phyloP scores from a whole-genome alignment of 2,329 filamentous ascomycete species.

The Zalaria sp. region DNA sequence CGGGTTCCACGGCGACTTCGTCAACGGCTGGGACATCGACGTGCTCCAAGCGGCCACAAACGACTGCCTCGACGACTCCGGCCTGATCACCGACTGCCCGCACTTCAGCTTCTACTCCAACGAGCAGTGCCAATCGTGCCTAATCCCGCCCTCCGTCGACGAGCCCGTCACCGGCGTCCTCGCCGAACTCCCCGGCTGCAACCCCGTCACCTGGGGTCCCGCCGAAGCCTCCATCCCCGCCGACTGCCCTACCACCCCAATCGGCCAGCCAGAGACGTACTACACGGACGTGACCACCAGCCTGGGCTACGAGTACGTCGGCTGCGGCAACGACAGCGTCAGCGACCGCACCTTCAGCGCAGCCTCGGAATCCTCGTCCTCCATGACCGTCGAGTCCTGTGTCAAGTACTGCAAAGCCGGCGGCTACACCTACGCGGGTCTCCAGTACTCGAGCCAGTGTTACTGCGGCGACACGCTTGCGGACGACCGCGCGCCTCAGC shows the following conservation, averaged over 20 bases:
- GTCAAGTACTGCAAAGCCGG: conserved; percentile 12
- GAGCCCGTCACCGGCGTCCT: conserved; percentile 16
- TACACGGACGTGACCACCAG: conserved; percentile 15
- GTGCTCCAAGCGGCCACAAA: conserved; percentile 25
- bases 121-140: conserved; percentile 9
- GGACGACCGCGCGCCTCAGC: conserved; percentile 19
- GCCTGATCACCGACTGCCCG: conserved; percentile 19
- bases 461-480: conserved; percentile 17
- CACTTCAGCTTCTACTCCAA: conserved; percentile 15
- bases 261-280: conserved; percentile 7
- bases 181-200: conserved; percentile 19
- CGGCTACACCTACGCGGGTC: conserved; percentile 16
- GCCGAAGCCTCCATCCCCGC: conserved; percentile 9
- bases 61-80: conserved; percentile 17
- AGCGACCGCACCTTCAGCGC: conserved; percentile 10
- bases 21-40: conserved; percentile 32
- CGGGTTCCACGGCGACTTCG: conserved; percentile 40
- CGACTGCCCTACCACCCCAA: conserved; percentile 10
- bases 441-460: conserved; percentile 18
- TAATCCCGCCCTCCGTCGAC: conserved; percentile 18
- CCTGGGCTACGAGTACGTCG: conserved; percentile 15
- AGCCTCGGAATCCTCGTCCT: conserved; percentile 6
- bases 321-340: conserved; percentile 15
- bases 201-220: conserved; percentile 16
- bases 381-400: conserved; percentile 16